Evolutionary conservation across 768 basidiomycete genomes (phyloP).

Genomic region (Boletus speciosus): DNA sequence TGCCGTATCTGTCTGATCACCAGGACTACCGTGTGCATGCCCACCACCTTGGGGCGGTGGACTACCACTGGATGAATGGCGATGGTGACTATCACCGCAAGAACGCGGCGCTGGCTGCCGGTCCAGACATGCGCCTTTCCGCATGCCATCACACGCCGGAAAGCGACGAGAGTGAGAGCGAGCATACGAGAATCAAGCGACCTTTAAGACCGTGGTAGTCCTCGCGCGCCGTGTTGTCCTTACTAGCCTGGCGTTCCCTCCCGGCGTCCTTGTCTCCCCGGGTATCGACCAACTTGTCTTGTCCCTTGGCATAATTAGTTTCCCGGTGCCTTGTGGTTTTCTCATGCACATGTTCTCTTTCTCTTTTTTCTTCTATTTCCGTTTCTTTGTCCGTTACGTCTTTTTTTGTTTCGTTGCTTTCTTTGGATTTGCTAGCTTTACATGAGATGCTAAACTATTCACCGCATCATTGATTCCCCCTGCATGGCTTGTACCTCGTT

Average conservation of each 20-base stretch:
- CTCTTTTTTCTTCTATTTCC: neutral
- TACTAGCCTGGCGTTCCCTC: neutral
- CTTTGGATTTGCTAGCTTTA: conserved; percentile 5
- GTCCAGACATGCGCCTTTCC: conserved; percentile 22
- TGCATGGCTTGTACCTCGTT: conserved; percentile 12
- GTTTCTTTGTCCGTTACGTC: neutral
- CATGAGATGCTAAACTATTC: conserved; percentile 14
- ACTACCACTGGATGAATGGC: conserved; percentile 10
- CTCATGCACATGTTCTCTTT: neutral
- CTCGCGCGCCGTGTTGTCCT: neutral
- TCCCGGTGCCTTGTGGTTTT: neutral
- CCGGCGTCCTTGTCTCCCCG: neutral
- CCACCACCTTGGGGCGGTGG: conserved; percentile 3
- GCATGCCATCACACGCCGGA: conserved; percentile 25
- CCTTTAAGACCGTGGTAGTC: conserved; percentile 48
- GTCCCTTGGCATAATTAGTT: neutral
- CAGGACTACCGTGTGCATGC: conserved; percentile 13
- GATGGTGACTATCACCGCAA: conserved; percentile 14
- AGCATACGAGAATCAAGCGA: conserved; percentile 27
- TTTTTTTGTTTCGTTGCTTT: neutral
- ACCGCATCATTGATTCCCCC: conserved; percentile 17
- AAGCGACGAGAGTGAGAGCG: conserved; percentile 38
- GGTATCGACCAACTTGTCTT: neutral
- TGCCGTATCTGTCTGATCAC: conserved; percentile 8
- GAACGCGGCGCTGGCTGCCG: conserved; percentile 15